Evolutionary conservation across 2,329 filamentous ascomycete genomes (phyloP).

Genomic region (Xylaria polymorpha): DNA sequence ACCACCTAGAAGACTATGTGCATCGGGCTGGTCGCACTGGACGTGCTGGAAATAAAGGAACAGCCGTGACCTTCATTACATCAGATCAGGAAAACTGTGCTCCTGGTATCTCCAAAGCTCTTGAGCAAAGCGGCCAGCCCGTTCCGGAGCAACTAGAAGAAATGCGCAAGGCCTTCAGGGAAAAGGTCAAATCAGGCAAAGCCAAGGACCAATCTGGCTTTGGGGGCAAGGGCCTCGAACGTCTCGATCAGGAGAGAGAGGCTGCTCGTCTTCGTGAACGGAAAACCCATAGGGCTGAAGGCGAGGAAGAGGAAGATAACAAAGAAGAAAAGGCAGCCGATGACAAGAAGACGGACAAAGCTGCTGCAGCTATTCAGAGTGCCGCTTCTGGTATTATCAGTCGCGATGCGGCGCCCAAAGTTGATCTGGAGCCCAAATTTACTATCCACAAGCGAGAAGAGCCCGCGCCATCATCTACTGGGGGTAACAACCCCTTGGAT

Average conservation of each 20-base stretch:
- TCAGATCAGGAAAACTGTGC: conserved; percentile 93
- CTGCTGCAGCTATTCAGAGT: conserved; percentile 72
- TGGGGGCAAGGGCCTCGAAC: conserved; percentile 92
- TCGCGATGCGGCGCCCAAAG: conserved; percentile 60
- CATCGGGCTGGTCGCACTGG: conserved; percentile 94
- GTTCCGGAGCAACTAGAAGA: conserved; percentile 76
- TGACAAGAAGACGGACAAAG: conserved; percentile 76
- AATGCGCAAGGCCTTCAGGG: conserved; percentile 79
- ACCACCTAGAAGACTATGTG: conserved; percentile 96
- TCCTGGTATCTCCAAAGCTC: conserved; percentile 86
- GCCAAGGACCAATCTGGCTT: conserved; percentile 92
- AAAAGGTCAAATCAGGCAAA: conserved; percentile 93
- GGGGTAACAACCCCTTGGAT: conserved; percentile 76
- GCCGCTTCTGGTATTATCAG: conserved; percentile 68
- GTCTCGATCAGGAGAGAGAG: conserved; percentile 90
- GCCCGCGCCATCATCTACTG: conserved; percentile 55
- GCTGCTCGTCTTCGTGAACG: conserved; percentile 86
- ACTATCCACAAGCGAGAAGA: conserved; percentile 78
- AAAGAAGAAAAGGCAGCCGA: conserved; percentile 77
- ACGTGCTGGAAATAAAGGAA: conserved; percentile 92
- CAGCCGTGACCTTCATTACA: conserved; percentile 93
- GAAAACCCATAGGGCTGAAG: conserved; percentile 89
- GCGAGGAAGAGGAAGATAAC: conserved; percentile 79
- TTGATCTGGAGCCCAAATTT: conserved; percentile 68
- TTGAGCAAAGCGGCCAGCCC: conserved; percentile 89